phyloP scores from a whole-genome alignment of 345 rosid genomes.

The Brassica napus region Da-Ae NC_063448.1:23492501-23493000 shows the following conservation, averaged over 20 bases:
- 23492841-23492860: not conserved
- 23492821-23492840: constrained; percentile 13
- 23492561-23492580: not conserved
- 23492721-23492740: not conserved
- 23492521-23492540: not conserved
- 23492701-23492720: constrained; percentile 15
- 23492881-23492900: constrained; percentile 30
- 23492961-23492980: too few relatives aligned
- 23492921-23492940: not conserved
- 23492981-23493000: too few relatives aligned
- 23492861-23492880: constrained; percentile 32
- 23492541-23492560: not conserved
- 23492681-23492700: constrained; percentile 1
- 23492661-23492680: not conserved
- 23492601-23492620: not conserved
- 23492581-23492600: not conserved
- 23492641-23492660: not conserved
- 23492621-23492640: not conserved
- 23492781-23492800: constrained; percentile 36
- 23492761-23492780: constrained; percentile 22
- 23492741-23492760: not conserved
- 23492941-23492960: too few relatives aligned
- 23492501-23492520: too few relatives aligned
- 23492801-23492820: constrained; percentile 13
- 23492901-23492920: constrained; percentile 31